A percentile compares a stretch with the other conserved stretches of the same genome.
Evolutionary conservation across 208 protist species (phyloP).

Genomic region (Trypanosoma scelopori): DNA sequence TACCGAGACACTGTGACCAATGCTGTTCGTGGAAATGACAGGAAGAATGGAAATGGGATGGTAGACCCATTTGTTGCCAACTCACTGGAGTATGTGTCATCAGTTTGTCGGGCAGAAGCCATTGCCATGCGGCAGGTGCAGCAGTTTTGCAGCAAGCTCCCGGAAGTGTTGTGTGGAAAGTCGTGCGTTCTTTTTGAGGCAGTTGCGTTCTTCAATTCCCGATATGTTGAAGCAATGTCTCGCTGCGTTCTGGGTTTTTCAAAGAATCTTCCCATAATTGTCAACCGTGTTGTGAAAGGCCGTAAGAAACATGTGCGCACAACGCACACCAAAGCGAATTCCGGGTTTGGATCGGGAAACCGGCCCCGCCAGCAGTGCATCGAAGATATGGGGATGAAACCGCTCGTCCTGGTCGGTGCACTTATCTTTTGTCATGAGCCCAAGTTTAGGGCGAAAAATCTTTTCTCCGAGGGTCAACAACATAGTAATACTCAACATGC

Average conservation of each 20-base stretch:
- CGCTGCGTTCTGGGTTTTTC: conserved; percentile 76
- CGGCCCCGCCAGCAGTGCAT: conserved; percentile 63
- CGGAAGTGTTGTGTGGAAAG: conserved; percentile 61
- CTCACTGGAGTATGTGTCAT: conserved; percentile 74
- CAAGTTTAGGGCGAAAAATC: background rate
- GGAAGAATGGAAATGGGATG: background rate
- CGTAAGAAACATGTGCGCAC: conserved; percentile 51
- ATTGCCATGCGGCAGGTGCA: conserved; percentile 61
- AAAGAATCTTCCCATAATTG: conserved; percentile 78
- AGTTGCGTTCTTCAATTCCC: conserved; percentile 76
- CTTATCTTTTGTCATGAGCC: conserved; percentile 56
- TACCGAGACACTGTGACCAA: conserved; percentile 18
- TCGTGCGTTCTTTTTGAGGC: conserved; percentile 77
- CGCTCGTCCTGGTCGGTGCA: conserved; percentile 78
- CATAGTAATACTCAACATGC: conserved; percentile 3
- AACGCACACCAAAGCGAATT: conserved; percentile 32
- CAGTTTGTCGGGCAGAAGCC: conserved; percentile 66
- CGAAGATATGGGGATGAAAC: conserved; percentile 89
- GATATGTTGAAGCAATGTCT: conserved; percentile 70
- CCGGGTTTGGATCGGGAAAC: conserved; percentile 59
- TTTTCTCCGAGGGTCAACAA: background rate
- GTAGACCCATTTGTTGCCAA: conserved; percentile 41
- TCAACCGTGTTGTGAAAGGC: conserved; percentile 73
- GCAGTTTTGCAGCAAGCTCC: conserved; percentile 69
- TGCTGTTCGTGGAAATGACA: background rate